A percentile compares a stretch with the other conserved stretches of the same genome.
Conservation (phyloP, 371 early-diverging fungal genomes). For the Mortierella sp. region DNA sequence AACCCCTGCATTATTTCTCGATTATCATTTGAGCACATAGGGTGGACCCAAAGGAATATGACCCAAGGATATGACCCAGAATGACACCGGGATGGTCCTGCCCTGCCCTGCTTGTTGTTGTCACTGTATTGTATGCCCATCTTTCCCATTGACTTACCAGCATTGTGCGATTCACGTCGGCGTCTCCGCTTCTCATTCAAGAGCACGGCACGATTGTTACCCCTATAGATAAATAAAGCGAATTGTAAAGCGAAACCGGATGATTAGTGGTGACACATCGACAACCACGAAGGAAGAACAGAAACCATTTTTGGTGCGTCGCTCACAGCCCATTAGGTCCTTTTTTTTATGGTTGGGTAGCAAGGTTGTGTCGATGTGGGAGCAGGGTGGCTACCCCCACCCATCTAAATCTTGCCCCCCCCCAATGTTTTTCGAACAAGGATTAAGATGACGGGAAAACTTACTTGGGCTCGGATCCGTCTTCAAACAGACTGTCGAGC, state of each 20-base stretch:
- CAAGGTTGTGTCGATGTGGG: neutral
- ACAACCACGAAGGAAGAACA: neutral
- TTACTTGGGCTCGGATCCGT: constrained; percentile 51
- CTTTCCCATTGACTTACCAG: constrained; percentile 63
- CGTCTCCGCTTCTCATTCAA: constrained; percentile 88
- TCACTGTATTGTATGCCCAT: neutral
- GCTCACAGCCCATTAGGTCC: neutral
- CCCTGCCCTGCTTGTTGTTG: neutral
- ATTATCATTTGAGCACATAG: neutral
- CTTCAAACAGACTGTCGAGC: constrained; percentile 54
- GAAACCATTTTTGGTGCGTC: neutral
- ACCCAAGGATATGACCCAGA: neutral
- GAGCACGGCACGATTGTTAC: constrained; percentile 35
- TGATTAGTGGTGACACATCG: neutral
- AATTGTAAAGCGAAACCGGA: constrained; percentile 12
- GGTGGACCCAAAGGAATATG: neutral
- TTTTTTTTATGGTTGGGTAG: neutral
- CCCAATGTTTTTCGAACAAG: neutral
- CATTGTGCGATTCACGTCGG: constrained; percentile 96
- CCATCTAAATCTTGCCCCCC: neutral
- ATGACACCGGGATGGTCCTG: neutral
- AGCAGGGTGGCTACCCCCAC: neutral
- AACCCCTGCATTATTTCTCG: constrained; percentile 9
- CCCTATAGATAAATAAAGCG: constrained; percentile 10
- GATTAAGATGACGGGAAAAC: constrained; percentile 16